Evolutionary conservation across 768 basidiomycete genomes (phyloP).

Genomic region (Rubroboletus pulcherrimus): DNA sequence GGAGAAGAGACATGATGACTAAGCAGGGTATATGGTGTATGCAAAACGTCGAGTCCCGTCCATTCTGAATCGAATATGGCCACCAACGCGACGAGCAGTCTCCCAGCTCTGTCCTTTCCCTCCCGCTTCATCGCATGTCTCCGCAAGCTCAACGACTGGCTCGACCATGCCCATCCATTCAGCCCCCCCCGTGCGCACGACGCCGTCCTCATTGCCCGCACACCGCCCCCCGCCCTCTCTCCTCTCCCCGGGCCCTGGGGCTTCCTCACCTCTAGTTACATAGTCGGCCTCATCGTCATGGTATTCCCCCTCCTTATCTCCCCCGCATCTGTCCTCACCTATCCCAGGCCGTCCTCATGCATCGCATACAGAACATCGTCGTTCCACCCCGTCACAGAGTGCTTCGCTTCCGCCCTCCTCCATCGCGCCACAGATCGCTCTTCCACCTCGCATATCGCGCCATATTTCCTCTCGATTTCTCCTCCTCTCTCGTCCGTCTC

Average conservation of each 20-base stretch:
- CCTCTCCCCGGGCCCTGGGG: conserved; percentile 60
- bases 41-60: too few relatives aligned
- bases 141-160: conserved; percentile 29
- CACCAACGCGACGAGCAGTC: conserved; percentile 5
- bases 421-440: conserved; percentile 24
- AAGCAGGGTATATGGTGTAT: conserved; percentile 4
- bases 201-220: neutral
- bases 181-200: neutral
- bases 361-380: conserved; percentile 76
- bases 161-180: neutral
- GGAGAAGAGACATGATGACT: conserved; percentile 24
- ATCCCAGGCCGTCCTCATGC: conserved; percentile 59
- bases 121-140: conserved; percentile 13
- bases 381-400: conserved; percentile 51
- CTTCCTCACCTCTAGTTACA: conserved; percentile 73
- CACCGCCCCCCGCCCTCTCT: neutral
- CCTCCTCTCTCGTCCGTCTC: conserved; percentile 55
- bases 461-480: conserved; percentile 63
- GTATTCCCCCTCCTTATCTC: conserved; percentile 32
- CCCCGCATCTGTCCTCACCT: neutral
- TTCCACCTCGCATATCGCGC: conserved; percentile 30
- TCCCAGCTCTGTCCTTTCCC: neutral
- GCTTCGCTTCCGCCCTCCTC: conserved; percentile 14
- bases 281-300: conserved; percentile 62
- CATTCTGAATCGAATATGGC: neutral